Evolutionary conservation across 441 rosid species (phyloP).

Genomic region (Syzygium malaccense): DNA sequence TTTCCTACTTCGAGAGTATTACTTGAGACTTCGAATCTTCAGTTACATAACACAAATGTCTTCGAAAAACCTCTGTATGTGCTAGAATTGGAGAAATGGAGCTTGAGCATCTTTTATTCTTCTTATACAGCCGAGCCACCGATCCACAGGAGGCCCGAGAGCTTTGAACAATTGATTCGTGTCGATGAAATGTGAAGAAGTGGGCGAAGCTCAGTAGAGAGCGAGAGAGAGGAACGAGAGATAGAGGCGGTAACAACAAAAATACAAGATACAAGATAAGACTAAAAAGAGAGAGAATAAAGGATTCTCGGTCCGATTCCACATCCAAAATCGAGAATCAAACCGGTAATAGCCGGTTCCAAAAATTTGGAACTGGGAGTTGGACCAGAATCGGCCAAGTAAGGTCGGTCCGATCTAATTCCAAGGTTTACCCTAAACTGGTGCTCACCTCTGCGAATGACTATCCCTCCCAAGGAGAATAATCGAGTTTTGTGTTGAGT

Average conservation of each 20-base stretch:
- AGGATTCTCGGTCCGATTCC: rapidly evolving
- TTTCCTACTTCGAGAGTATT: not conserved
- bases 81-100: not conserved
- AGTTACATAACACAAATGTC: rapidly evolving
- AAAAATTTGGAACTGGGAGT: not conserved
- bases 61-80: not conserved
- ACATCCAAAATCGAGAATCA: rapidly evolving
- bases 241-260: not conserved
- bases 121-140: rapidly evolving
- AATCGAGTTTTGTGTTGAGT: not conserved
- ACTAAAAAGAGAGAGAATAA: not conserved
- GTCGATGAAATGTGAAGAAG: not conserved
- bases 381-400: rapidly evolving
- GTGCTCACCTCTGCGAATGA: not conserved
- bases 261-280: not conserved
- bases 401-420: rapidly evolving
- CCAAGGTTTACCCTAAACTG: rapidly evolving
- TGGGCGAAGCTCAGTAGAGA: not conserved
- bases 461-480: not conserved
- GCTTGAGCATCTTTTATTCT: not conserved
- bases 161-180: not conserved
- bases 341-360: not conserved
- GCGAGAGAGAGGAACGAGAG: not conserved
- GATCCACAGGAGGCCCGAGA: rapidly evolving
- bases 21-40: not conserved